Evolutionary conservation across 495 filamentous ascomycete species (phyloP).

Genomic region (Trichoderma erinaceum): DNA sequence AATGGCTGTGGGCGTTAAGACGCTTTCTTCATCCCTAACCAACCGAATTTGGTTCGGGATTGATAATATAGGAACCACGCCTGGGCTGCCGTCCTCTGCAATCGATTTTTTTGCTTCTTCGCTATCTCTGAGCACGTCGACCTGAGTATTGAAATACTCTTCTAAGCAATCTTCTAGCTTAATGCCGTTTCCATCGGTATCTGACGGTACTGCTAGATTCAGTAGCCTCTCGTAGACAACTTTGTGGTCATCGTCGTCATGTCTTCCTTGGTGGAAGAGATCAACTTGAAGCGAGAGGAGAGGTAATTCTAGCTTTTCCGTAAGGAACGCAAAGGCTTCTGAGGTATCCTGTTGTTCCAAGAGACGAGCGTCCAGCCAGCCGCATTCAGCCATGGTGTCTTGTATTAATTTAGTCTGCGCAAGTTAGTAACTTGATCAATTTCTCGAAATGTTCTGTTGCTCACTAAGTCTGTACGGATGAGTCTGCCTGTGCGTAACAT

Average conservation of each 20-base stretch:
- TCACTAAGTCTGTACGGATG: slow-evolving; percentile 79
- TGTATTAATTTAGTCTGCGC: slow-evolving; percentile 74
- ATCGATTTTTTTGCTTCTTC: slow-evolving; percentile 48
- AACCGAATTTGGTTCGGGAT: slow-evolving; percentile 30
- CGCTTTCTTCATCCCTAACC: slow-evolving; percentile 30
- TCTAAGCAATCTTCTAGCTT: slow-evolving; percentile 88
- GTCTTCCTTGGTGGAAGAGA: slow-evolving; percentile 85
- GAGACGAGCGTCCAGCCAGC: slow-evolving; percentile 76
- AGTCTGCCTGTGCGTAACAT: slow-evolving; percentile 77
- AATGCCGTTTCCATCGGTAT: slow-evolving; percentile 55
- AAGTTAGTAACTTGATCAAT: slow-evolving; percentile 27
- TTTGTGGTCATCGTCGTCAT: slow-evolving; percentile 81
- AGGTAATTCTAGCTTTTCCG: slow-evolving; percentile 78
- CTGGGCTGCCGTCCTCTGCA: background rate
- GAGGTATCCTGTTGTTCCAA: slow-evolving; percentile 86
- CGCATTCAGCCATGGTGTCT: slow-evolving; percentile 75
- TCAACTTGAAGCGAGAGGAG: slow-evolving; percentile 91
- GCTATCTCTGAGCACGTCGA: slow-evolving; percentile 77
- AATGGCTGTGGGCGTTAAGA: background rate
- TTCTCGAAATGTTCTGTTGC: slow-evolving; percentile 21
- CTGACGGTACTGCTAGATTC: slow-evolving; percentile 76
- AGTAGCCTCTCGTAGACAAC: slow-evolving; percentile 85
- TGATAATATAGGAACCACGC: background rate
- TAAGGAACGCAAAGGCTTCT: slow-evolving; percentile 92
- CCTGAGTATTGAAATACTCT: slow-evolving; percentile 87